Conservation (phyloP, 2,329 filamentous ascomycete genomes). For the Cordyceps militaris region DNA sequence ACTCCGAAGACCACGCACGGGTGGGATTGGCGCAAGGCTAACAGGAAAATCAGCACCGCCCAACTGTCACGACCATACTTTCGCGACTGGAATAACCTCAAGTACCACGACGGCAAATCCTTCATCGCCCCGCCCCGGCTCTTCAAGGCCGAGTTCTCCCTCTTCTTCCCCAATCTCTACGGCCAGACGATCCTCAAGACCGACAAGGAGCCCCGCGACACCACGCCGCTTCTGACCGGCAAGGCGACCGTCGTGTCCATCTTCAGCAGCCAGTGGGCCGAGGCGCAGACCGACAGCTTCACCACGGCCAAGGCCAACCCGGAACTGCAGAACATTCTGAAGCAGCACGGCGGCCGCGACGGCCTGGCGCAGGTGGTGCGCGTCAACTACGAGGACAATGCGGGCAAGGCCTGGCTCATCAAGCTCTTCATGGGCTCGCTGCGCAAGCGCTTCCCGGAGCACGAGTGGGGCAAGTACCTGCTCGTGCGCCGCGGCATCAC, state of each 20-base stretch:
- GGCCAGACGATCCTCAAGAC: constrained; percentile 66
- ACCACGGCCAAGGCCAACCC: constrained; percentile 59
- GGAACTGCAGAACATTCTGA: constrained; percentile 57
- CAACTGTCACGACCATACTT: constrained; percentile 86
- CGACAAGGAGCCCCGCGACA: constrained; percentile 50
- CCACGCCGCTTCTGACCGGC: constrained; percentile 66
- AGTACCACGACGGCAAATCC: constrained; percentile 79
- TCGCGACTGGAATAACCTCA: constrained; percentile 86
- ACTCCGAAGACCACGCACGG: not conserved
- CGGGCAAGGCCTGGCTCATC: constrained; percentile 55
- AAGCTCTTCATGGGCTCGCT: constrained; percentile 49
- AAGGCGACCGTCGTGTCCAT: constrained; percentile 73
- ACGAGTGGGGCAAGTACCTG: constrained; percentile 55
- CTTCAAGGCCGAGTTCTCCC: constrained; percentile 72
- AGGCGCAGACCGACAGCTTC: constrained; percentile 71
- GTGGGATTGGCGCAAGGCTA: not conserved
- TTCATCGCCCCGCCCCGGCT: constrained; percentile 80
- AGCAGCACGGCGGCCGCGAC: constrained; percentile 31
- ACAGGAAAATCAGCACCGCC: constrained; percentile 46
- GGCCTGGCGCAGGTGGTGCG: constrained; percentile 67
- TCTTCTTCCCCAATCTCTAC: constrained; percentile 90
- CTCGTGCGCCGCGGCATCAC: constrained; percentile 51
- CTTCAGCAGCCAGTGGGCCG: constrained; percentile 80
- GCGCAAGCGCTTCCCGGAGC: constrained; percentile 40
- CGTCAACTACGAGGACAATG: constrained; percentile 82